Percentiles rank a stretch among this genome's conserved stretches.
Evolutionary conservation across 805 yeast species (phyloP).

Genomic region (Myxozyma sirexii): DNA sequence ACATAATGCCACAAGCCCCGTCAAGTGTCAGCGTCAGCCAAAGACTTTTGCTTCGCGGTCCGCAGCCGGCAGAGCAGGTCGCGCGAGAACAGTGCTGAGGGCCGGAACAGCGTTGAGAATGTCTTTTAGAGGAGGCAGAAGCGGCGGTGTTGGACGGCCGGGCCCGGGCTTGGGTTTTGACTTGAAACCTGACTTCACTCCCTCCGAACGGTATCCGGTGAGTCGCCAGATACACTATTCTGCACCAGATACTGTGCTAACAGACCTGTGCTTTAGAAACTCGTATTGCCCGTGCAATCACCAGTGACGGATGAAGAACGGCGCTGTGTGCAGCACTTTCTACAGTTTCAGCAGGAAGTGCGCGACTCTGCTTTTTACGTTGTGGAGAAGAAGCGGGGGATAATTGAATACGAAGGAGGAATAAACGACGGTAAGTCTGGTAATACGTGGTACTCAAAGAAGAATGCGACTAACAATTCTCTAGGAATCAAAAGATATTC

Average conservation of each 20-base stretch:
- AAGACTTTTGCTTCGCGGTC: too few species aligned
- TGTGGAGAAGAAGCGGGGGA: constrained; percentile 22
- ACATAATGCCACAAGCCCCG: too few species aligned
- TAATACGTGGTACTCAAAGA: not conserved
- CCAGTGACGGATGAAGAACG: constrained; percentile 29
- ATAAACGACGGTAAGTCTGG: constrained; percentile 24
- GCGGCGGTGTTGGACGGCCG: constrained; percentile 28
- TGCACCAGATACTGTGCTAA: not conserved
- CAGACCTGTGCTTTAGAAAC: constrained; percentile 7
- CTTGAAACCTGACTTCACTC: constrained; percentile 30
- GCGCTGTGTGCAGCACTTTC: constrained; percentile 26
- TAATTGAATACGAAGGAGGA: constrained; percentile 32
- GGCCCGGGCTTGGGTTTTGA: constrained; percentile 22
- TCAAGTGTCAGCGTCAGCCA: too few species aligned
- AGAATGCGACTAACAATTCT: not conserved
- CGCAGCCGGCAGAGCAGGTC: not conserved
- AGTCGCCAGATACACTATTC: not conserved
- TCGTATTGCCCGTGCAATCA: constrained; percentile 26
- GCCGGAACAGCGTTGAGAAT: not conserved
- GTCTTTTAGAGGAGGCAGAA: constrained; percentile 33
- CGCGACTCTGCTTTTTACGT: constrained; percentile 34
- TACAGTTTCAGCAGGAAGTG: constrained; percentile 32
- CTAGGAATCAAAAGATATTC: constrained; percentile 36
- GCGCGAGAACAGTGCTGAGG: not conserved
- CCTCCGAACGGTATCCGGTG: constrained; percentile 32